These are phyloP conservation scores for Colletotrichum salicis DNA, from an alignment of 2,329 filamentous ascomycete genomes.

Conservation along the genomic window DNA sequence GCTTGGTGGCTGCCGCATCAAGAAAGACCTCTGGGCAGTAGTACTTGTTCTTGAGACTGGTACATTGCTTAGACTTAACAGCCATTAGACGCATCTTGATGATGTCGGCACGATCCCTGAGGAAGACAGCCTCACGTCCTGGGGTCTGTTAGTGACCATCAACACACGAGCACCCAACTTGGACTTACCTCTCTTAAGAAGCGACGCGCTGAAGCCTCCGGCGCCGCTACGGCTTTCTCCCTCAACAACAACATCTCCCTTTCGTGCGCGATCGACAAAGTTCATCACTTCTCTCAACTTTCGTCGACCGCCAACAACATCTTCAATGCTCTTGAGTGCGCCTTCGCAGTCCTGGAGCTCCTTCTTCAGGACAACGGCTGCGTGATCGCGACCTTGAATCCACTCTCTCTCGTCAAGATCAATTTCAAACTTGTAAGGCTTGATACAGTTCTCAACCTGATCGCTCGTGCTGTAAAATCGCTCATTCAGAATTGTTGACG, in stretches of 20 bases:
- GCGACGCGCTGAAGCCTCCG: slow-evolving; percentile 89
- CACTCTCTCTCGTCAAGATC: slow-evolving; percentile 94
- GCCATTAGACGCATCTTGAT: slow-evolving; percentile 90
- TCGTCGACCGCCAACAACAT: slow-evolving; percentile 79
- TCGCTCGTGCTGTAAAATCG: slow-evolving; percentile 97
- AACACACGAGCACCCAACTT: slow-evolving; percentile 22
- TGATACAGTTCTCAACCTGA: slow-evolving; percentile 98
- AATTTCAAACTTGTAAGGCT: slow-evolving; percentile 98
- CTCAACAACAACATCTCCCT: slow-evolving; percentile 85
- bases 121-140: slow-evolving; percentile 94
- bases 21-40: slow-evolving; percentile 97
- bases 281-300: slow-evolving; percentile 90
- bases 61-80: slow-evolving; percentile 90
- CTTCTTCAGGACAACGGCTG: slow-evolving; percentile 81
- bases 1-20: slow-evolving; percentile 94
- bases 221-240: slow-evolving; percentile 86
- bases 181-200: slow-evolving; percentile 80
- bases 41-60: slow-evolving; percentile 87
- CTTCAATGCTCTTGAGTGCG: slow-evolving; percentile 80
- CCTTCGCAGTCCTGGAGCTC: slow-evolving; percentile 87
- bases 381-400: slow-evolving; percentile 85
- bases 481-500: slow-evolving; percentile 89
- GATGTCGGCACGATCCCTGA: slow-evolving; percentile 89
- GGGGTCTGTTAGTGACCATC: slow-evolving; percentile 40
- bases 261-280: slow-evolving; percentile 91